Evolutionary conservation across 2,329 filamentous ascomycete species (phyloP).

Genomic region (Claviceps quebecensis): DNA sequence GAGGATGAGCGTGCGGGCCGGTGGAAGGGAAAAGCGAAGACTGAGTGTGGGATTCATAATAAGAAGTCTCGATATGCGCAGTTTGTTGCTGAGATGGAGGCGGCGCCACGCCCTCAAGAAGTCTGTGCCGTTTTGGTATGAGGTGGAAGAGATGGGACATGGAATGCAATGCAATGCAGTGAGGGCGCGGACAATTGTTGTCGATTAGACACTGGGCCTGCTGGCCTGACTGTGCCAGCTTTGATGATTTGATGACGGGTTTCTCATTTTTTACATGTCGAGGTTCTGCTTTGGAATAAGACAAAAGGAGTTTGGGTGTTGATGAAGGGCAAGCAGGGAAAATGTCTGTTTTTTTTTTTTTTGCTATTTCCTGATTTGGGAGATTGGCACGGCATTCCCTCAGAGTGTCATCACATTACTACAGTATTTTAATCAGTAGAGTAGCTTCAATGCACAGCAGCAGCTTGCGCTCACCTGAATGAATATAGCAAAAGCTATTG

Average conservation of each 20-base stretch:
- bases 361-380: neutral
- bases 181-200: too few relatives aligned
- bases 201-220: too few relatives aligned
- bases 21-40: constrained; percentile 94
- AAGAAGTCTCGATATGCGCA: constrained; percentile 86
- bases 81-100: constrained; percentile 63
- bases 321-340: neutral
- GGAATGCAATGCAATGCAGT: too few relatives aligned
- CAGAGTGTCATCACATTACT: neutral
- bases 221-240: too few relatives aligned
- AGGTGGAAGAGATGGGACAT: constrained; percentile 4
- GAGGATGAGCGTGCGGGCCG: constrained; percentile 93
- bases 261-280: neutral
- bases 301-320: neutral
- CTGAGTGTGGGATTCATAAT: constrained; percentile 98
- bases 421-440: neutral
- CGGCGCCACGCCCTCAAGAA: constrained; percentile 37
- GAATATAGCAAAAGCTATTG: neutral
- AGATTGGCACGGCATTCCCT: neutral
- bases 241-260: neutral
- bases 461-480: neutral
- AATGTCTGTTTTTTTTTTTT: too few relatives aligned
- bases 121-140: constrained; percentile 15
- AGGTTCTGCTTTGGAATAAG: neutral
- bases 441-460: neutral